A percentile compares a stretch with the other conserved stretches of the same genome.
These are phyloP conservation scores for Kalmusia sp. DNA, from an alignment of 2,329 filamentous ascomycete genomes.

Conservation along the genomic window DNA sequence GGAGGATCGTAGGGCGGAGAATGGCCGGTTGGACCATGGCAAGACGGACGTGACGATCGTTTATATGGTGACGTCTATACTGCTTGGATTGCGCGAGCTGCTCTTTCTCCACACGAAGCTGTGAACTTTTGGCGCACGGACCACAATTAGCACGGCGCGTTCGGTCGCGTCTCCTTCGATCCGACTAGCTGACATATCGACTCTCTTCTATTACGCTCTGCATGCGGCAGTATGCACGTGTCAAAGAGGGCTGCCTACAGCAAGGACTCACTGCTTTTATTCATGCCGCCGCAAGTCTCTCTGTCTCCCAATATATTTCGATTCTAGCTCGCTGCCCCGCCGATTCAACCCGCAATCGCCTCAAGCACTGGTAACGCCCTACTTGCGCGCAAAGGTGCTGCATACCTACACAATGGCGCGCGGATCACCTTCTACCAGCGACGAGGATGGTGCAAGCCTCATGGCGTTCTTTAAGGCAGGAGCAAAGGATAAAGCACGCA, in stretches of 20 bases:
- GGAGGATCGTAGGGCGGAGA: conserved; percentile 23
- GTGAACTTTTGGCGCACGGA: neutral
- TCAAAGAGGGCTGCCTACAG: too few species aligned
- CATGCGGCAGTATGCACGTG: too few species aligned
- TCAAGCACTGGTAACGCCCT: too few species aligned
- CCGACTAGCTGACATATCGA: neutral
- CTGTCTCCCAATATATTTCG: neutral
- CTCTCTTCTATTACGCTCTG: too few species aligned
- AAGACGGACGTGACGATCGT: conserved; percentile 1
- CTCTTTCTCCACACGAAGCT: too few species aligned
- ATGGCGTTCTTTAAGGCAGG: conserved; percentile 37
- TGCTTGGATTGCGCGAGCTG: neutral
- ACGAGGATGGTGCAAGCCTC: conserved; percentile 24
- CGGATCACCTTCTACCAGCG: neutral
- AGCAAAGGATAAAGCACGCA: neutral
- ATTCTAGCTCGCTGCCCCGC: neutral
- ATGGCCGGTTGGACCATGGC: conserved; percentile 30
- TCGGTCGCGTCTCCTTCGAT: neutral
- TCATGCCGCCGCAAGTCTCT: too few species aligned
- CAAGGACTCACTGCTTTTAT: too few species aligned
- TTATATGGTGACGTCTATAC: neutral
- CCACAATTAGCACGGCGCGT: neutral
- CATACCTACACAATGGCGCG: neutral
- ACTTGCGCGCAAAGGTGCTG: neutral
- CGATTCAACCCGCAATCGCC: neutral